Base-by-base conservation (phyloP, 176 grass and related monocot species). In the Musa acuminata region DNA sequence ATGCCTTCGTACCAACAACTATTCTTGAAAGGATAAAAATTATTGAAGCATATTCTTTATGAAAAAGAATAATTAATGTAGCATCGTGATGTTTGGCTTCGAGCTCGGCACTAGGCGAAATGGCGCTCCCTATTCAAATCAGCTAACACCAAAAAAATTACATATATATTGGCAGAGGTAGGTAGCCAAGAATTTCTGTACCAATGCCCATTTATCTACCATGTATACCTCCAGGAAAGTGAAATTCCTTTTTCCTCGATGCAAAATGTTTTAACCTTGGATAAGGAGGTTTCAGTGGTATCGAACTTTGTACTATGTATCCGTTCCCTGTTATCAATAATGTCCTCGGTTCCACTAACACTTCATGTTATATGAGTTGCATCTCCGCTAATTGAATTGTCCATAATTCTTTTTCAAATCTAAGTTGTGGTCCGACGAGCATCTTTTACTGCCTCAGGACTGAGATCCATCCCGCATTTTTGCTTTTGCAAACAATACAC, bases 401-500 rank as follows among this genome's bases (percentile, higher is more conserved):
- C 4, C 35, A 6, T 0, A 6, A 43, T 60, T 20, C 57, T 60
- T 60, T 60, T 8, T 60, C 17, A 60, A 6, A 60, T 60, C 19
- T 0, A 8, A 60, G 19, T 67, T 13, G 12, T 67, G 64, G 6
- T 43, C 35, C 0, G 4, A 43, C 35, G 14, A 1, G 9, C 10
- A 67, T 3, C 26, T 26, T 13, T 13, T 67, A 1, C 20, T 51
- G 11, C 11, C 69, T 72, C 50, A 52, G 24, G 20, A 72, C n/a
- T 53, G n/a, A 4, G 69, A 72, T 79, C 72, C 82, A 23, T 81
- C 75, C 12, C 77, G 73, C 78, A 98, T 87, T 80, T 98, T 98
- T 2, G 88, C 95, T 80, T 82, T 89, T 14, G 90, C 88, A 2
- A 98, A 98, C 55, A 98, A 91, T 51, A 98, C 81, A 55, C 95